Evolutionary conservation across 225 moss, liverwort and hornwort species (phyloP), one percentile per base, ranked within the genome.

Genomic region (Climacium dendroides): DNA sequence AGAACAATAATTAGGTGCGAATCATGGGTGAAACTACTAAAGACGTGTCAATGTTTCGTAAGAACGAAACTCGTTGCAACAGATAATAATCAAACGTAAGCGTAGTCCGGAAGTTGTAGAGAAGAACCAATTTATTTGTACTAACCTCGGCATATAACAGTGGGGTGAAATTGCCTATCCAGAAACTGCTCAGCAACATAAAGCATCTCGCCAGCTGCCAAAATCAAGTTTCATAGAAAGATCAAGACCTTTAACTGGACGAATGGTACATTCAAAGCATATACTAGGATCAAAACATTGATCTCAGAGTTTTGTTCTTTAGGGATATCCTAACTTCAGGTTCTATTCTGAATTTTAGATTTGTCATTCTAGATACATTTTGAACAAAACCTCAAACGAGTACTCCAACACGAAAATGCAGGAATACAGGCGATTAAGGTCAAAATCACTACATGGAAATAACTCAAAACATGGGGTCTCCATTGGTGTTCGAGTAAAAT

Each of bases 171-270:
- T 61, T 95, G 95, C 85, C 94, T 94, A 66, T 98, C 95, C 87
- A 98, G 89, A 89, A 98, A 98, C 84, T 95, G 94, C 87, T 95
- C 93, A 16, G 97, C 96, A 67, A 96, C 96, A 81, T 98, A 93
- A 32, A 98, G 92, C 88, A 96, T 94, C 90, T 98, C 97, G 58
- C 96, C 97, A 83, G 97, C 97, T 95, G 90, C 71, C 84, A 89
- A 85, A 81, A 84, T 57, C 84, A 90, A 87, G 72, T 78, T 81
- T 28, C 87, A 85, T 52, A 52, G 7, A 43, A 66, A 74, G 20
- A 79, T 90, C 34, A 87, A 60, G 39, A 84, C 26, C 78, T 65
- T 53, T 10, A 78, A 66, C 54, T 39, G 89, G 37, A 81, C 32
- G 29, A 78, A 39, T 63, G 19, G 23, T 37, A 58, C 47, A 83